Conservation (phyloP, 306 rosid genomes). For the Cicer bijugum region DNA sequence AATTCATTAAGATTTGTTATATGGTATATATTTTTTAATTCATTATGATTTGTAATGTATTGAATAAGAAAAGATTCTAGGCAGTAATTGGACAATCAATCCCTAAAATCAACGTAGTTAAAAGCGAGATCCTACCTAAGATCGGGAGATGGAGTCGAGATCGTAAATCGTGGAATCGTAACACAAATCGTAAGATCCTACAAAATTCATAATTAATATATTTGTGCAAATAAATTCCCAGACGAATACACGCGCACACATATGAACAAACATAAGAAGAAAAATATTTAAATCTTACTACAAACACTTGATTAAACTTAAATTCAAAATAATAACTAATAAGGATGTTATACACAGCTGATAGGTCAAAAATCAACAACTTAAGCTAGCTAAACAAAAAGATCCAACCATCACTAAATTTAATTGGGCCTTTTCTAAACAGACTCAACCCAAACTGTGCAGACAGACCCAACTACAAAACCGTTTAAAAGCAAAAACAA, state of each 20-base stretch:
- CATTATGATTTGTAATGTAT: neutral
- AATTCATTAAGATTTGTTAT: neutral
- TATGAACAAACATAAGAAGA: neutral
- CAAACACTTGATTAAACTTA: neutral
- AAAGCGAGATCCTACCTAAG: constrained; percentile 5
- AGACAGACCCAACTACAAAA: neutral
- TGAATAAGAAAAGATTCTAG: constrained; percentile 1
- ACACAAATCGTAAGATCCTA: neutral
- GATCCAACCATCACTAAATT: neutral
- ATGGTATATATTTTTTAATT: neutral
- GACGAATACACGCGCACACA: neutral
- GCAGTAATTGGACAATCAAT: neutral
- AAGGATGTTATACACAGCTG: neutral
- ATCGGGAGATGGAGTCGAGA: neutral
- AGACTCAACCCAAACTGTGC: neutral
- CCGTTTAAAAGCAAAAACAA: neutral
- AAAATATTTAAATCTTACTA: neutral
- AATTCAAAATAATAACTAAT: neutral
- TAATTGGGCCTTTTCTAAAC: neutral
- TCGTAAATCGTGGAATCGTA: neutral
- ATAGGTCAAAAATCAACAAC: neutral
- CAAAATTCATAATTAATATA: constrained; percentile 11
- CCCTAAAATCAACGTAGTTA: constrained; percentile 6
- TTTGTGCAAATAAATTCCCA: neutral
- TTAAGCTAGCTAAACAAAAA: constrained; percentile 7